Evolutionary conservation across 2,329 filamentous ascomycete species (phyloP).

Genomic region (Diaporthe sp.): DNA sequence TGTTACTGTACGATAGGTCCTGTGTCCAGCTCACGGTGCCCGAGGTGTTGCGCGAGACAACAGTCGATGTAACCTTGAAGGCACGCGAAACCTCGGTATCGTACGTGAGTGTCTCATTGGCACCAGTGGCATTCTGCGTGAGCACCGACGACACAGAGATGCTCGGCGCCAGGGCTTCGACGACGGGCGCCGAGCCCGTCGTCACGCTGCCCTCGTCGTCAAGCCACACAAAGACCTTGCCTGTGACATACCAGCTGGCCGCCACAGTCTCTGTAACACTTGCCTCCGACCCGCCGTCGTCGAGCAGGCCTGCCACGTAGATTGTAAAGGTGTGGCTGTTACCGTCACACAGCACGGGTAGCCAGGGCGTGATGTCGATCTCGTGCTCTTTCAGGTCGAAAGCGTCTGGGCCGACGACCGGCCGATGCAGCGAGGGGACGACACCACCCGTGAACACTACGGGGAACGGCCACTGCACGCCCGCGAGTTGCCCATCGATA

Average conservation of each 20-base stretch:
- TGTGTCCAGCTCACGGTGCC: constrained; percentile 68
- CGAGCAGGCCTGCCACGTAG: constrained; percentile 73
- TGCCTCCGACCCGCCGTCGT: constrained; percentile 63
- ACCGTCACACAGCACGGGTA: constrained; percentile 78
- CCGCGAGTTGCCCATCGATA: constrained; percentile 80
- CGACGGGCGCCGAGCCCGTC: constrained; percentile 57
- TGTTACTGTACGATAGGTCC: constrained; percentile 64
- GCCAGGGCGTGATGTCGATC: constrained; percentile 84
- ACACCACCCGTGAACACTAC: constrained; percentile 87
- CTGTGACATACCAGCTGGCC: constrained; percentile 81
- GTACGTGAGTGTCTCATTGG: constrained; percentile 73
- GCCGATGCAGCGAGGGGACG: constrained; percentile 81
- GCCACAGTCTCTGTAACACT: constrained; percentile 68
- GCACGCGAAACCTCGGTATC: constrained; percentile 67
- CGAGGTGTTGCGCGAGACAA: constrained; percentile 61
- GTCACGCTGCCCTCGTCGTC: constrained; percentile 66
- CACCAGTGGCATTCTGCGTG: constrained; percentile 61
- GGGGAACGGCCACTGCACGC: constrained; percentile 85
- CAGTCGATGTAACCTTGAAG: constrained; percentile 65
- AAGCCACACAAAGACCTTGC: constrained; percentile 85
- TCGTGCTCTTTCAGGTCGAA: constrained; percentile 86
- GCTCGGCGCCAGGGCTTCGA: constrained; percentile 53
- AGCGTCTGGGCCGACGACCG: constrained; percentile 82
- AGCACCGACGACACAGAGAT: constrained; percentile 65
- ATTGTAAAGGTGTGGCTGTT: constrained; percentile 76